A percentile compares a stretch with the other conserved stretches of the same genome.
These are phyloP conservation scores for Linnemannia exigua DNA, from an alignment of 192 early-diverging fungal genomes.

Conservation along the genomic window DNA sequence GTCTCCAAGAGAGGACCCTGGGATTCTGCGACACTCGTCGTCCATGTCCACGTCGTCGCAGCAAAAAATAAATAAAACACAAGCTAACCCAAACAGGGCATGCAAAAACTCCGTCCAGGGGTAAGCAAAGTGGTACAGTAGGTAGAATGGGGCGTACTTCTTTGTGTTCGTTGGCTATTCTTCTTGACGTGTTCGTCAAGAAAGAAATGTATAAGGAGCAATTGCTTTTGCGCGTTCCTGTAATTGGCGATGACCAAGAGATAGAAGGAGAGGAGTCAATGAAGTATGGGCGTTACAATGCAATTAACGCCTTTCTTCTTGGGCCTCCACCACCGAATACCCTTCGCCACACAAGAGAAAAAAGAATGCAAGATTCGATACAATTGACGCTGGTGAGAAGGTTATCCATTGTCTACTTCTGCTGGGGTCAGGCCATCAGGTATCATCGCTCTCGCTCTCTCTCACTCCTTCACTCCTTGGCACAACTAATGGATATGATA, in stretches of 20 bases:
- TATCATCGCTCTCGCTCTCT: background rate
- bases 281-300: background rate
- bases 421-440: background rate
- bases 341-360: no score
- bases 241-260: background rate
- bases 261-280: background rate
- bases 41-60: constrained; percentile 5
- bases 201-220: background rate
- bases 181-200: background rate
- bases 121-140: no score
- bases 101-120: background rate
- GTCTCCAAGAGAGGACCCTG: background rate
- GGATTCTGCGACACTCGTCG: background rate
- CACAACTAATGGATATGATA: background rate
- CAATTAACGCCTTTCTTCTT: background rate
- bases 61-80: background rate
- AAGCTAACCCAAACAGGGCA: background rate
- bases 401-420: background rate
- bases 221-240: background rate
- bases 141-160: no score
- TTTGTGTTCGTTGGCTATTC: no score
- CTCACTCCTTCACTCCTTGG: background rate
- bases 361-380: no score
- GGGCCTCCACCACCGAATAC: no score
- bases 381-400: no score